Evolutionary conservation across 1,284 basidiomycete genomes (phyloP).

Genomic region (Volvariella surrecta): DNA sequence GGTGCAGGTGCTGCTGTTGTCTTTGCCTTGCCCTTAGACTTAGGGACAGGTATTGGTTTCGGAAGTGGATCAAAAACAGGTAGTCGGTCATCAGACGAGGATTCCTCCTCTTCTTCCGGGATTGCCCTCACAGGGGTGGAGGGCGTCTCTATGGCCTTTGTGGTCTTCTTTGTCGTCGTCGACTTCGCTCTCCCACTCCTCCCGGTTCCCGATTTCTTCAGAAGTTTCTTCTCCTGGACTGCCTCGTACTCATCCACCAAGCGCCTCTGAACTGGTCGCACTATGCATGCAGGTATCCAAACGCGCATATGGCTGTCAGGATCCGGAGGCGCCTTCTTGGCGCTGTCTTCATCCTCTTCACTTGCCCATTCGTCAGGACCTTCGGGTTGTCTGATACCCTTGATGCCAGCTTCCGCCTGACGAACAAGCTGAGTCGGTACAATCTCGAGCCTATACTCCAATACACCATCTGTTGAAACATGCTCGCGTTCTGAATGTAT

Average conservation of each 20-base stretch:
- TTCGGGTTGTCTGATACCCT: constrained; percentile 47
- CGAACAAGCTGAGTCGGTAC: constrained; percentile 55
- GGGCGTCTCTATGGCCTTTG: not conserved
- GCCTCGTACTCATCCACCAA: constrained; percentile 56
- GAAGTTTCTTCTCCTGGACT: constrained; percentile 35
- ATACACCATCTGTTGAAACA: constrained; percentile 55
- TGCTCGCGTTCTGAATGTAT: constrained; percentile 38
- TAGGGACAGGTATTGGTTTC: not conserved
- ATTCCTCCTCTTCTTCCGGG: not conserved
- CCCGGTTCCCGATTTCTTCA: constrained; percentile 39
- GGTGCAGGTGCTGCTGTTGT: too few relatives aligned
- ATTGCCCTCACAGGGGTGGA: not conserved
- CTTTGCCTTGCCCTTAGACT: too few relatives aligned
- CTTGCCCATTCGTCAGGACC: constrained; percentile 41
- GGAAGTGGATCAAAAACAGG: not conserved
- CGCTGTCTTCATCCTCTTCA: constrained; percentile 34
- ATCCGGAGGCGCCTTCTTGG: constrained; percentile 35
- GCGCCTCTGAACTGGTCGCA: constrained; percentile 53
- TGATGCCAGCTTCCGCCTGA: constrained; percentile 54
- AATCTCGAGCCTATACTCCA: constrained; percentile 70
- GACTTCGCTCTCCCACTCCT: constrained; percentile 13
- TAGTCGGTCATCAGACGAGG: not conserved
- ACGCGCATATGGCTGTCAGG: constrained; percentile 48
- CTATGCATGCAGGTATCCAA: constrained; percentile 74
- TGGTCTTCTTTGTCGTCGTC: not conserved